phyloP scores from a whole-genome alignment of 371 early-diverging fungal species.

The Phascolomyces articulosus region DNA sequence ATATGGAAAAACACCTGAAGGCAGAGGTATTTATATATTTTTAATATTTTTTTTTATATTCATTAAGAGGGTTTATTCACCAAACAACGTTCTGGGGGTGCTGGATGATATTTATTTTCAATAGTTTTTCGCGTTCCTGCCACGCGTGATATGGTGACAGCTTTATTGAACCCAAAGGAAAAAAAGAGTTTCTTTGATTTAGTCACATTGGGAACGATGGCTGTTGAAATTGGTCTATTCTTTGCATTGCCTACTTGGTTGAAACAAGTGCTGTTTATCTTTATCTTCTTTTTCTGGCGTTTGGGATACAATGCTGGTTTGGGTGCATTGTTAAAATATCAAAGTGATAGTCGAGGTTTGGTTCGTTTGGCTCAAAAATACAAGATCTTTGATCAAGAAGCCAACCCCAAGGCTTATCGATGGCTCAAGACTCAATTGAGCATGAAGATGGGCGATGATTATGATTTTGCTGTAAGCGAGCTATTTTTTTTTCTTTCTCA shows the following conservation, averaged over 20 bases:
- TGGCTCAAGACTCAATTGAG: slow-evolving; percentile 76
- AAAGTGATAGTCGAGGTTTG: slow-evolving; percentile 76
- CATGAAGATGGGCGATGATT: slow-evolving; percentile 86
- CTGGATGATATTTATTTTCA: not conserved
- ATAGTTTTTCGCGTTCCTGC: slow-evolving; percentile 67
- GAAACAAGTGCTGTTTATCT: slow-evolving; percentile 62
- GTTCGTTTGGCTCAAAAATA: slow-evolving; percentile 66
- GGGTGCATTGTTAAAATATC: slow-evolving; percentile 80
- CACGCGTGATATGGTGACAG: slow-evolving; percentile 76
- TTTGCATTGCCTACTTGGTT: slow-evolving; percentile 56
- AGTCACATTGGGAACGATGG: slow-evolving; percentile 71
- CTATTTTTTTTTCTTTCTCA: not conserved
- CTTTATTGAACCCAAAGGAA: slow-evolving; percentile 66
- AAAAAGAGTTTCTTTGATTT: slow-evolving; percentile 79
- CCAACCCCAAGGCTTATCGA: slow-evolving; percentile 51
- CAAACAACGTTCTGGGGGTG: too few species aligned
- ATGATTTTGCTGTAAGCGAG: slow-evolving; percentile 72
- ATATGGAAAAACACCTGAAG: slow-evolving; percentile 64
- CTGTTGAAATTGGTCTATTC: slow-evolving; percentile 65
- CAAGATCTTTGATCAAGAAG: slow-evolving; percentile 64
- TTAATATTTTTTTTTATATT: too few species aligned
- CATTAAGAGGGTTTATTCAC: too few species aligned
- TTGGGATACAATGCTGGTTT: slow-evolving; percentile 86
- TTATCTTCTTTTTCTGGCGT: slow-evolving; percentile 86
- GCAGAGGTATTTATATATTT: slow-evolving; percentile 36